Percentiles rank a stretch among this genome's conserved stretches.
Evolutionary conservation across 2,329 filamentous ascomycete genomes (phyloP).

Genomic region (Colletotrichum liaoningense): DNA sequence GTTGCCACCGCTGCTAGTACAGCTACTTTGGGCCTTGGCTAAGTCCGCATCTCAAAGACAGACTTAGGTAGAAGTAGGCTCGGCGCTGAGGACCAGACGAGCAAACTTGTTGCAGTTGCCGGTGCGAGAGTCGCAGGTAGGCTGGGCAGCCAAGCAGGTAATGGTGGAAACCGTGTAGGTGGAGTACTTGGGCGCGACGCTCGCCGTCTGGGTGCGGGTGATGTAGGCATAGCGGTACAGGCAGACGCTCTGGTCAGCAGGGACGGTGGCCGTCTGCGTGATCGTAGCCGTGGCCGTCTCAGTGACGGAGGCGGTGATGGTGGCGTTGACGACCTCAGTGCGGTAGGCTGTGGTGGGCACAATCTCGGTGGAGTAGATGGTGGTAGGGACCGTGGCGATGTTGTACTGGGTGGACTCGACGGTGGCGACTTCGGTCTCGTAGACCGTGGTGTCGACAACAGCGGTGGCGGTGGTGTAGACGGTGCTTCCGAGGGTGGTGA

Average conservation of each 20-base stretch:
- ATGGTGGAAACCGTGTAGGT: constrained; percentile 17
- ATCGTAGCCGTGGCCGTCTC: constrained; percentile 1
- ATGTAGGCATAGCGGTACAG: constrained; percentile 14
- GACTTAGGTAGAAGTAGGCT: neutral
- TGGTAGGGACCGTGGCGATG: constrained; percentile 9
- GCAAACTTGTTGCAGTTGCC: constrained; percentile 25
- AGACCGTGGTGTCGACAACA: constrained; percentile 13
- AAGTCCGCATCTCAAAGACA: neutral
- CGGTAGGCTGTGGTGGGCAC: neutral
- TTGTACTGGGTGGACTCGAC: constrained; percentile 19
- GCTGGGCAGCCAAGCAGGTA: constrained; percentile 3
- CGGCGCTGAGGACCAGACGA: constrained; percentile 12
- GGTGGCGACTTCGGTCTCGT: constrained; percentile 4
- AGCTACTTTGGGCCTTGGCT: neutral
- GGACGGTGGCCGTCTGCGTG: neutral
- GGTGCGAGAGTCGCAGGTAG: constrained; percentile 20
- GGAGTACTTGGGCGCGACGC: neutral
- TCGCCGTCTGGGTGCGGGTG: constrained; percentile 15
- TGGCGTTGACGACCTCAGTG: neutral
- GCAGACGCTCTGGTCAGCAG: constrained; percentile 9
- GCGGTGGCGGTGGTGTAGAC: constrained; percentile 7
- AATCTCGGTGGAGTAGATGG: constrained; percentile 6
- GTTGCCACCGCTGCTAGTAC: neutral
- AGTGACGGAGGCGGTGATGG: neutral
- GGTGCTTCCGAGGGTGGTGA: constrained; percentile 11